Percentiles rank a stretch among this genome's conserved stretches.
These are phyloP conservation scores for Trypanosoma lewisi DNA, from an alignment of 208 protist genomes.

Conservation along the genomic window DNA sequence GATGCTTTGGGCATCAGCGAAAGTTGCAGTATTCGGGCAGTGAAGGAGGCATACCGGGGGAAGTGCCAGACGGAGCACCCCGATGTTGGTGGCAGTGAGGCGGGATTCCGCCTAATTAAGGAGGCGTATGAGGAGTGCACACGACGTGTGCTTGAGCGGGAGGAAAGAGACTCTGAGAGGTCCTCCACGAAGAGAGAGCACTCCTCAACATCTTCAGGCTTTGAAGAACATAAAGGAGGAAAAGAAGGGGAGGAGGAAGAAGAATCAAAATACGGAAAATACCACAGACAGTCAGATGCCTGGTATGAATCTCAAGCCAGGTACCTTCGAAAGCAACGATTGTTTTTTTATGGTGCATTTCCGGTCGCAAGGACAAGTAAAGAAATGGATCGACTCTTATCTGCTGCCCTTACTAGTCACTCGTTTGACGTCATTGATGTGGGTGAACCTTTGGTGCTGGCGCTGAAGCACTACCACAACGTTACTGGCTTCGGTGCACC, in stretches of 20 bases:
- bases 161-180: background rate
- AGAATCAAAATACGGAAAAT: background rate
- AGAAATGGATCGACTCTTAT: conserved; percentile 24
- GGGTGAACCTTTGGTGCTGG: conserved; percentile 12
- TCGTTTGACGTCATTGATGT: conserved; percentile 21
- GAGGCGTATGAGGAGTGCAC: conserved; percentile 29
- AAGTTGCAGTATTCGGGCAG: conserved; percentile 13
- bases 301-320: conserved; percentile 11
- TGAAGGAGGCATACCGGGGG: conserved; percentile 27
- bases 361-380: conserved; percentile 3
- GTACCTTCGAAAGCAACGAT: conserved; percentile 1
- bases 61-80: conserved; percentile 33
- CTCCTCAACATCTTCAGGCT: no score
- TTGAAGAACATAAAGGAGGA: no score
- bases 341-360: conserved; percentile 20
- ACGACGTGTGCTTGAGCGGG: conserved; percentile 1
- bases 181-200: background rate
- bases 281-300: background rate
- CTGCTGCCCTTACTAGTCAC: conserved; percentile 6
- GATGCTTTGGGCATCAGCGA: conserved; percentile 13
- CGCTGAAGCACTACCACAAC: conserved; percentile 14
- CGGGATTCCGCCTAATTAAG: conserved; percentile 20
- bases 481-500: conserved; percentile 16
- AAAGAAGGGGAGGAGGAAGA: background rate
- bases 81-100: conserved; percentile 31